Conservation (phyloP, 2,329 filamentous ascomycete species). For the Penicillium sp. region DNA sequence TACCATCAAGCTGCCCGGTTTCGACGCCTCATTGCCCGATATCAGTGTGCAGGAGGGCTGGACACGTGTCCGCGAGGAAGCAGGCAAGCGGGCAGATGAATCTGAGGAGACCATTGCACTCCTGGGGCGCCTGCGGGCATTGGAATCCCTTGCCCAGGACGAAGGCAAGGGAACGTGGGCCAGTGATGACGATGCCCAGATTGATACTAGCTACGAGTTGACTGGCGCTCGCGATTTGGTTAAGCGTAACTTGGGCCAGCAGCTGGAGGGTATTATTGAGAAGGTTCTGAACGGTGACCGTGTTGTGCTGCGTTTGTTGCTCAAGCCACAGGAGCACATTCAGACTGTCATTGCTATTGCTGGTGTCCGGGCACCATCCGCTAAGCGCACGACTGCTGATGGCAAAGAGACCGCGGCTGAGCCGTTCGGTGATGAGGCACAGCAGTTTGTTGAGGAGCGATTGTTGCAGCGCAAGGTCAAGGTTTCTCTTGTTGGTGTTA, state of each 20-base stretch:
- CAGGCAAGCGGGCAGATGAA: conserved; percentile 80
- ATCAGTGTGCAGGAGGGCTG: conserved; percentile 83
- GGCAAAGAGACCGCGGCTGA: conserved; percentile 82
- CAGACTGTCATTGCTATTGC: conserved; percentile 88
- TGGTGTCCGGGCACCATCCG: conserved; percentile 85
- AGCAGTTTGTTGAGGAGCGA: conserved; percentile 80
- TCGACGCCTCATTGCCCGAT: conserved; percentile 77
- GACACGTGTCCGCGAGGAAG: conserved; percentile 91
- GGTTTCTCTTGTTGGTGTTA: conserved; percentile 79
- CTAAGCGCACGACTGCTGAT: conserved; percentile 79
- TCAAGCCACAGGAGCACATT: conserved; percentile 79
- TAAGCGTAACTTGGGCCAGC: conserved; percentile 80
- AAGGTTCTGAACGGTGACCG: conserved; percentile 89
- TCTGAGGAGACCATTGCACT: conserved; percentile 69
- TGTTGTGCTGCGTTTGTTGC: conserved; percentile 75
- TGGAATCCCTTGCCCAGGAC: conserved; percentile 75
- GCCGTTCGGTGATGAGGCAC: conserved; percentile 85
- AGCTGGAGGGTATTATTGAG: conserved; percentile 83
- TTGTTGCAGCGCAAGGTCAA: conserved; percentile 83
- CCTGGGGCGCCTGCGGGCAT: conserved; percentile 72
- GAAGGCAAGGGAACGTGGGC: conserved; percentile 82
- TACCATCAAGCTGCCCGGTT: conserved; percentile 65
- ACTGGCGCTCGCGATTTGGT: conserved; percentile 73
- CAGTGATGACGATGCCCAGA: conserved; percentile 59
- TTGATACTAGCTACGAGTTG: conserved; percentile 80